Conservation (phyloP, 192 early-diverging fungal species). For the Backusella mclennaniae region DNA sequence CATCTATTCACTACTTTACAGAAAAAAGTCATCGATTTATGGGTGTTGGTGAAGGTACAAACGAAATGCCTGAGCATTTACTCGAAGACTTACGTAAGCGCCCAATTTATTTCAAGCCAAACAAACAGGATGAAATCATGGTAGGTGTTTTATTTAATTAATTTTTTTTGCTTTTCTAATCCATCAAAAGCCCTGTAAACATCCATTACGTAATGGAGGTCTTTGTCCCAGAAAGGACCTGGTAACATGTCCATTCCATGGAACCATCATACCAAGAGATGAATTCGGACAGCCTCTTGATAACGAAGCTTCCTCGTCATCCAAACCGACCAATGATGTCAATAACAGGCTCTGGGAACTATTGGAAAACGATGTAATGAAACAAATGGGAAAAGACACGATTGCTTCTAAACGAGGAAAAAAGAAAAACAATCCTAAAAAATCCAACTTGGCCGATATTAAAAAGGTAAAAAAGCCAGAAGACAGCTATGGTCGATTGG, state of each 20-base stretch:
- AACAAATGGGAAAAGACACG: slow-evolving; percentile 29
- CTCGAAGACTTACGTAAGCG: slow-evolving; percentile 55
- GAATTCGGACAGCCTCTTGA: slow-evolving; percentile 44
- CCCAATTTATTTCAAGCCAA: slow-evolving; percentile 46
- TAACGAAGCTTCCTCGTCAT: slow-evolving; percentile 8
- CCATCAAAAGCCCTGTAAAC: slow-evolving; percentile 52
- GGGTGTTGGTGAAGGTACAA: slow-evolving; percentile 61
- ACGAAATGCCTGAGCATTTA: slow-evolving; percentile 51
- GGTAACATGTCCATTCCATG: slow-evolving; percentile 68
- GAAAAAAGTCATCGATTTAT: slow-evolving; percentile 64
- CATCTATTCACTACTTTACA: not conserved
- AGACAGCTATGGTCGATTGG: slow-evolving; percentile 29
- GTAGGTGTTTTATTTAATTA: slow-evolving; percentile 20
- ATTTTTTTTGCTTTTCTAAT: not conserved
- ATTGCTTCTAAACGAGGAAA: not conserved
- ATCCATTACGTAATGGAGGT: slow-evolving; percentile 57
- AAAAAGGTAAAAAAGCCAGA: slow-evolving; percentile 35
- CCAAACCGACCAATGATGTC: not conserved
- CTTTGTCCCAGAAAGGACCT: slow-evolving; percentile 66
- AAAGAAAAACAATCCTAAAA: slow-evolving; percentile 32
- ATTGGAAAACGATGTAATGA: slow-evolving; percentile 47
- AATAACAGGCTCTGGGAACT: slow-evolving; percentile 43
- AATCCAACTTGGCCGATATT: slow-evolving; percentile 44
- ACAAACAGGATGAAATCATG: slow-evolving; percentile 43
- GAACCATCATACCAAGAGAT: slow-evolving; percentile 57